Conservation (phyloP, 306 rosid species). For the Medicago lupulina region DNA sequence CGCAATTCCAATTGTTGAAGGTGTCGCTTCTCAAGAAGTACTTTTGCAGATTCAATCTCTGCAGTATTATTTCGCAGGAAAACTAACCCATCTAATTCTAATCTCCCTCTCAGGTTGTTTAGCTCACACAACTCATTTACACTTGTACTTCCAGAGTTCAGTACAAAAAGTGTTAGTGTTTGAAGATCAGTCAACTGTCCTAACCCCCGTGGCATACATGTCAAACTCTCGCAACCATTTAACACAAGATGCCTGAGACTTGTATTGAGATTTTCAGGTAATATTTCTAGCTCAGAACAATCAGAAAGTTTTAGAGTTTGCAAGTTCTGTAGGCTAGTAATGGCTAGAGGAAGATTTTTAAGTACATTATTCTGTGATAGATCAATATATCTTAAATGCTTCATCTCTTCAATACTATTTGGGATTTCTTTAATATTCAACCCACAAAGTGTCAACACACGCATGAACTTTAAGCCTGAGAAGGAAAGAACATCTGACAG, state of each 20-base stretch:
- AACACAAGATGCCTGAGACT: conserved; percentile 44
- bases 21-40: conserved; percentile 16
- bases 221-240: conserved; percentile 4
- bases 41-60: conserved; percentile 19
- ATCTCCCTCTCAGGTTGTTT: conserved; percentile 40
- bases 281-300: conserved; percentile 10
- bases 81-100: not conserved
- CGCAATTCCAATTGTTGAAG: conserved; percentile 31
- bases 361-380: not conserved
- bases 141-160: not conserved
- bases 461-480: conserved; percentile 21
- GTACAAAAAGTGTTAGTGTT: conserved; percentile 21
- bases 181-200: conserved; percentile 33
- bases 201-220: conserved; percentile 39
- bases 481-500: not conserved
- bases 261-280: conserved; percentile 37
- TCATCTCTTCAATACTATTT: conserved; percentile 12
- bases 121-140: conserved; percentile 34
- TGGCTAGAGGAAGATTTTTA: conserved; percentile 17
- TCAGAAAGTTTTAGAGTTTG: conserved; percentile 36
- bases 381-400: conserved; percentile 48
- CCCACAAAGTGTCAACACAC: conserved; percentile 19
- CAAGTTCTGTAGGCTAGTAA: conserved; percentile 30
- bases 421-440: not conserved
- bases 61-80: not conserved